phyloP scores from a whole-genome alignment of 2,329 filamentous ascomycete genomes.

The Sporothrix luriei region DNA sequence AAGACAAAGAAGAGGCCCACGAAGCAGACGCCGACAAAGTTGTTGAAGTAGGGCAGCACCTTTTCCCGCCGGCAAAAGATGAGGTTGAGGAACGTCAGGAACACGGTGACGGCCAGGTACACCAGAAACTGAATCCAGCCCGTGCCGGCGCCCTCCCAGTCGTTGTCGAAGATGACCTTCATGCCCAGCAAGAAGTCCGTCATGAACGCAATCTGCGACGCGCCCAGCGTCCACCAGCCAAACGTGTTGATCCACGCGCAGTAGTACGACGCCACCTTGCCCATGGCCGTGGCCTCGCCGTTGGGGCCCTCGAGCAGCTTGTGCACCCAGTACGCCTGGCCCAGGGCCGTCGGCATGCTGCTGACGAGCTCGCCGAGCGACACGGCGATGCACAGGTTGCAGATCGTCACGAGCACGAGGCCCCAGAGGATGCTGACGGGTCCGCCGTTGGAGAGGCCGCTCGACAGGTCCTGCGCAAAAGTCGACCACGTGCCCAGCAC shows the following conservation, averaged over 20 bases:
- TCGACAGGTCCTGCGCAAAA: constrained; percentile 34
- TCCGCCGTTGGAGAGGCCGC: constrained; percentile 68
- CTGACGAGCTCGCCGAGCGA: constrained; percentile 60
- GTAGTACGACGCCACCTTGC: constrained; percentile 31
- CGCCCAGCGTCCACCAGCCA: constrained; percentile 36
- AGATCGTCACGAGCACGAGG: constrained; percentile 67
- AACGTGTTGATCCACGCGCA: constrained; percentile 36
- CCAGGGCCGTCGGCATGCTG: constrained; percentile 62
- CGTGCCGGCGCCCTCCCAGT: constrained; percentile 31
- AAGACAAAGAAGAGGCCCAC: constrained; percentile 43
- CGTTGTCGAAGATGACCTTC: constrained; percentile 34
- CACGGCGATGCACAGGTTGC: constrained; percentile 70
- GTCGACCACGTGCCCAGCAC: constrained; percentile 37
- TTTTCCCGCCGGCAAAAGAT: constrained; percentile 51
- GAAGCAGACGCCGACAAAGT: constrained; percentile 55
- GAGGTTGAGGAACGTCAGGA: constrained; percentile 39
- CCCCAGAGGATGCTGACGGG: constrained; percentile 73
- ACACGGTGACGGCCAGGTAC: constrained; percentile 50
- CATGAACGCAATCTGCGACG: constrained; percentile 35
- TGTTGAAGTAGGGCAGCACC: constrained; percentile 57
- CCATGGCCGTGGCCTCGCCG: constrained; percentile 45
- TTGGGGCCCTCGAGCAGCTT: constrained; percentile 42
- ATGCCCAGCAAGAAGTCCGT: constrained; percentile 34
- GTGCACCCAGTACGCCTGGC: constrained; percentile 62
- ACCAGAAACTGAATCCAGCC: constrained; percentile 50